Evolutionary conservation across 768 basidiomycete species (phyloP), one percentile per base, ranked within the genome.

Genomic region (Kwoniella sp.): DNA sequence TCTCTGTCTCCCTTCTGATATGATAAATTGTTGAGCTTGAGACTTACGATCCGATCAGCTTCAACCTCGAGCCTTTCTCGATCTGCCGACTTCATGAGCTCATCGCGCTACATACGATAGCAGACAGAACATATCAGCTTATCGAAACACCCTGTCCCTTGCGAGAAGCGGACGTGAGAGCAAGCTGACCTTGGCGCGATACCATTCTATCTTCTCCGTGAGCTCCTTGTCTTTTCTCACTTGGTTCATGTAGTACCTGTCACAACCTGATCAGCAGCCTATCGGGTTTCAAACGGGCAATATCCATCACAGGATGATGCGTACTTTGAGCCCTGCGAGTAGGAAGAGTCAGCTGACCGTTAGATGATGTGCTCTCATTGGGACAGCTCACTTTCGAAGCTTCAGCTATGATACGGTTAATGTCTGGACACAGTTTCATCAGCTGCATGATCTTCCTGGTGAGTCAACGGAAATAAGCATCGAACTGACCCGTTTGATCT

Each of bases 171-270:
- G n/a, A n/a, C n/a, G n/a, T 36, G 24, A 26, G 24, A 19, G 30
- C 10, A n/a, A 53, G 22, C 77, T 29, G 24, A 80, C 80, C 65
- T 72, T 84, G 65, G 85, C 85, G 58, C 91, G 79, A 36, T 92
- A 86, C 72, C 83, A 86, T 52, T 84, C 80, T 58, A 97, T 92
- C 68, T 88, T 85, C 61, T 86, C 85, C 0, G 89, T 91, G 50
- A 96, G 80, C 55, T 91, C 90, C 68, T 87, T 88, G 79, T 97
- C 92, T 75, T 90, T 93, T 73, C 86, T 85, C 78, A 91, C 92
- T 82, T 96, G 92, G 68, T 94, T 92, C 86, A 91, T 70, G 67
- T 65, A 63, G 44, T 58, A 66, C 33, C 60, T 65, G 60, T 21
- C 15, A 24, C 22, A 19, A 12, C 12, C 21, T 8, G 22, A 37